Percentiles rank a stretch among this genome's conserved stretches.
phyloP scores from a whole-genome alignment of 2,329 filamentous ascomycete genomes.

The Aspergillus luchuensis region DNA sequence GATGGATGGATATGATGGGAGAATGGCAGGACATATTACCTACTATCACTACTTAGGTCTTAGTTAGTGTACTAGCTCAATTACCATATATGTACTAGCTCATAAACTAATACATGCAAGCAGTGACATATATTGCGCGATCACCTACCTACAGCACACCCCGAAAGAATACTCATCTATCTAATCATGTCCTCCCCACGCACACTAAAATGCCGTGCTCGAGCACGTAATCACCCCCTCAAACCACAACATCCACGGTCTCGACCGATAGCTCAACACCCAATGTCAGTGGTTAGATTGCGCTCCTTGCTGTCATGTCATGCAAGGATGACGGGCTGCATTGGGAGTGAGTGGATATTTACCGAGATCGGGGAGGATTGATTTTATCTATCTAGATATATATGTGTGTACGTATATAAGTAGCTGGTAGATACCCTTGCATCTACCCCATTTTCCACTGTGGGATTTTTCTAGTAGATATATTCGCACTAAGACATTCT shows the following conservation, averaged over 20 bases:
- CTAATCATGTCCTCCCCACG: neutral
- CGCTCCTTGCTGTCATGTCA: neutral
- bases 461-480: too few relatives aligned
- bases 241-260: conserved; percentile 28
- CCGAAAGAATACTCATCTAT: neutral
- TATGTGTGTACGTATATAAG: too few relatives aligned
- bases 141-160: neutral
- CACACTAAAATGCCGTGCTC: conserved; percentile 27
- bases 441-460: neutral
- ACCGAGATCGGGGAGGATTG: too few relatives aligned
- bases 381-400: too few relatives aligned
- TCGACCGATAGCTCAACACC: neutral
- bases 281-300: too few relatives aligned
- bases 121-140: neutral
- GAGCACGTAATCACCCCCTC: conserved; percentile 35
- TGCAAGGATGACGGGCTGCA: neutral
- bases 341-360: too few relatives aligned
- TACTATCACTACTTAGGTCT: neutral
- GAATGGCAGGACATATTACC: neutral
- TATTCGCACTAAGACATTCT: neutral
- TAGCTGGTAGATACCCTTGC: neutral
- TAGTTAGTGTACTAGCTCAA: neutral
- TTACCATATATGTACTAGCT: too few relatives aligned
- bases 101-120: too few relatives aligned
- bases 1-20: neutral